A percentile compares a stretch with the other conserved stretches of the same genome.
phyloP scores from a whole-genome alignment of 768 basidiomycete species.

The Amanita fuliginea region DNA sequence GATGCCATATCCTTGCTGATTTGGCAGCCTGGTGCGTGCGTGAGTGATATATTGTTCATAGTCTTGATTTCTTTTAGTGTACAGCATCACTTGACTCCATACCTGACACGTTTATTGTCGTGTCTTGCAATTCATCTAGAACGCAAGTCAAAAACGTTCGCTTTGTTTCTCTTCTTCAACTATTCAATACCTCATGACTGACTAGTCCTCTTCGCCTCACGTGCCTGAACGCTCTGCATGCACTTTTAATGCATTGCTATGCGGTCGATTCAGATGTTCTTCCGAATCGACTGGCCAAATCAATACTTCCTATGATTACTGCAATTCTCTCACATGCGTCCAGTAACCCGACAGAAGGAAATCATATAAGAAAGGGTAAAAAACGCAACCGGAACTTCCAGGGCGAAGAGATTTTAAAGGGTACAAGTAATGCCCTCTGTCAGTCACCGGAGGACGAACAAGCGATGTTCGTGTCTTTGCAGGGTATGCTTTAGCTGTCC shows the following conservation, averaged over 20 bases:
- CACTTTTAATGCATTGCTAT: constrained; percentile 31
- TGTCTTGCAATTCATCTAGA: constrained; percentile 54
- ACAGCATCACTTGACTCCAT: constrained; percentile 41
- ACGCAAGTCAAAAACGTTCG: constrained; percentile 37
- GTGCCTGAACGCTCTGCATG: constrained; percentile 33
- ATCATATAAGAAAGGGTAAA: constrained; percentile 40
- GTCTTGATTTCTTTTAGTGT: constrained; percentile 26
- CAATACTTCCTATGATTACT: constrained; percentile 37
- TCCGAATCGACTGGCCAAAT: constrained; percentile 42
- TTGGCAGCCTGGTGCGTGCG: constrained; percentile 37
- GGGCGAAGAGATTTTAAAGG: constrained; percentile 61
- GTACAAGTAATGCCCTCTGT: constrained; percentile 35
- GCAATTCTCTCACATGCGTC: constrained; percentile 32
- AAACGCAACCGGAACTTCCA: constrained; percentile 65
- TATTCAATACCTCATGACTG: constrained; percentile 2
- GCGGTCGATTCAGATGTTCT: constrained; percentile 37
- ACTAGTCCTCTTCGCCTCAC: constrained; percentile 25
- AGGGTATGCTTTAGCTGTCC: constrained; percentile 32
- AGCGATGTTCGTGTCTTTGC: constrained; percentile 39
- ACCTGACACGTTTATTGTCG: constrained; percentile 40
- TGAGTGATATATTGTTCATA: not conserved
- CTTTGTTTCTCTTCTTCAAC: not conserved
- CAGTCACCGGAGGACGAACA: constrained; percentile 38
- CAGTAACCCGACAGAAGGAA: constrained; percentile 17
- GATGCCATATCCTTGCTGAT: constrained; percentile 37